These are phyloP conservation scores for Termitomyces sp. DNA, from an alignment of 768 basidiomycete species.

Conservation along the genomic window DNA sequence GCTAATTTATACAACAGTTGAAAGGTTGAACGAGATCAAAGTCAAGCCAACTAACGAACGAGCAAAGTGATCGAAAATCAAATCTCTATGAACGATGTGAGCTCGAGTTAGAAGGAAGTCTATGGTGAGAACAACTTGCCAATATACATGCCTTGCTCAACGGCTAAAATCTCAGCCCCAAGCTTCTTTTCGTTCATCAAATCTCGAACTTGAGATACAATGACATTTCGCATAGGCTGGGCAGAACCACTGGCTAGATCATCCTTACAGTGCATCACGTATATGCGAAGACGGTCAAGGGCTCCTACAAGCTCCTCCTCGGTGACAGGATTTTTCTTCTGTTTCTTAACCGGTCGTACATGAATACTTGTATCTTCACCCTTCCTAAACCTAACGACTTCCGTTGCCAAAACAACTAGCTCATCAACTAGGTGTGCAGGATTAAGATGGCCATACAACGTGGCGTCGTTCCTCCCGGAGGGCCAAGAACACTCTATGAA, in stretches of 20 bases:
- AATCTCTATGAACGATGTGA: slow-evolving; percentile 23
- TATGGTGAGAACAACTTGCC: slow-evolving; percentile 38
- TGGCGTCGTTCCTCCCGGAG: slow-evolving; percentile 56
- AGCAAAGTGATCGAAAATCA: slow-evolving; percentile 16
- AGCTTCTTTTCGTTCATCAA: slow-evolving; percentile 57
- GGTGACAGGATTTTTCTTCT: slow-evolving; percentile 30
- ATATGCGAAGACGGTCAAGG: slow-evolving; percentile 60
- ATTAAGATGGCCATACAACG: slow-evolving; percentile 81
- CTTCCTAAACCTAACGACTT: slow-evolving; percentile 48
- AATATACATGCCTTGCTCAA: slow-evolving; percentile 77
- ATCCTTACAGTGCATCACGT: slow-evolving; percentile 87
- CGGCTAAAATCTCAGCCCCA: slow-evolving; percentile 66
- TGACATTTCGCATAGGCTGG: slow-evolving; percentile 54
- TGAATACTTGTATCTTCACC: slow-evolving; percentile 18
- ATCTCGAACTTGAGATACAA: slow-evolving; percentile 64
- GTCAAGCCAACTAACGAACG: neutral
- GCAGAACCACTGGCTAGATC: slow-evolving; percentile 42
- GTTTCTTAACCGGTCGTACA: slow-evolving; percentile 28
- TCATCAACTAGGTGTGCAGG: slow-evolving; percentile 79
- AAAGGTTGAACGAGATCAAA: neutral
- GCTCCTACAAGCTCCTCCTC: slow-evolving; percentile 43
- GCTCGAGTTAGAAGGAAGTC: neutral
- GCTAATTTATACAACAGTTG: slow-evolving; percentile 24
- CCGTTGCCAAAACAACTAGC: slow-evolving; percentile 59
- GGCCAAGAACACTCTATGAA: slow-evolving; percentile 96